phyloP scores from a whole-genome alignment of 306 rosid genomes.

The Pyrus bretschneideri region DNA sequence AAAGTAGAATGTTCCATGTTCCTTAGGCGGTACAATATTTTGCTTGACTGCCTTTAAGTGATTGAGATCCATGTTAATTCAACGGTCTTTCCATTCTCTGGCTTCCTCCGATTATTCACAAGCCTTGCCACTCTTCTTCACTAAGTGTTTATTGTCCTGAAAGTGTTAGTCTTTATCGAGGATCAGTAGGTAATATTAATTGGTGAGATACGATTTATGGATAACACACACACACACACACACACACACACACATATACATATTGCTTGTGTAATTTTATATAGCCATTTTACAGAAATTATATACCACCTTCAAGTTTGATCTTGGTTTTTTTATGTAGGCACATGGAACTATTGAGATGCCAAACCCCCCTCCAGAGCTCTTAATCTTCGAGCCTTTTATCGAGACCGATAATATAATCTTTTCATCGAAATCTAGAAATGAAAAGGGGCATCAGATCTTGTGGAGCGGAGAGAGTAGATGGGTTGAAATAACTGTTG shows the following conservation, averaged over 20 bases:
- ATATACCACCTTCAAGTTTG: not conserved
- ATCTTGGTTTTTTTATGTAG: slow-evolving; percentile 32
- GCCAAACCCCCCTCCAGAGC: slow-evolving; percentile 86
- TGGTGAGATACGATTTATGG: not conserved
- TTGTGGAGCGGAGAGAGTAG: slow-evolving; percentile 79
- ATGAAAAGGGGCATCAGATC: slow-evolving; percentile 43
- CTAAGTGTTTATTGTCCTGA: not conserved
- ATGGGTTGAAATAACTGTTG: slow-evolving; percentile 98
- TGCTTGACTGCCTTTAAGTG: not conserved
- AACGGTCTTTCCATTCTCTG: not conserved
- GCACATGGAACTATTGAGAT: slow-evolving; percentile 83
- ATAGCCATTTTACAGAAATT: slow-evolving; percentile 2
- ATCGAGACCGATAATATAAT: slow-evolving; percentile 82
- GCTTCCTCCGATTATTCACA: not conserved
- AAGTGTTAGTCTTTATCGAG: not conserved
- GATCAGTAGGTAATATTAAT: not conserved
- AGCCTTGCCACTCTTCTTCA: not conserved
- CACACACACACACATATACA: too few species aligned
- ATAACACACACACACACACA: too few species aligned
- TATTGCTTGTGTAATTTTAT: not conserved
- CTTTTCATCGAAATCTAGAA: slow-evolving; percentile 42
- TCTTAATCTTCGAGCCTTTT: slow-evolving; percentile 87
- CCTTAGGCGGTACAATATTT: not conserved
- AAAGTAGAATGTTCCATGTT: not conserved
- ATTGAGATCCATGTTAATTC: not conserved